Evolutionary conservation across 495 filamentous ascomycete species (phyloP), one percentile per base, ranked within the genome.

Genomic region (Talaromyces nanjingensis): DNA sequence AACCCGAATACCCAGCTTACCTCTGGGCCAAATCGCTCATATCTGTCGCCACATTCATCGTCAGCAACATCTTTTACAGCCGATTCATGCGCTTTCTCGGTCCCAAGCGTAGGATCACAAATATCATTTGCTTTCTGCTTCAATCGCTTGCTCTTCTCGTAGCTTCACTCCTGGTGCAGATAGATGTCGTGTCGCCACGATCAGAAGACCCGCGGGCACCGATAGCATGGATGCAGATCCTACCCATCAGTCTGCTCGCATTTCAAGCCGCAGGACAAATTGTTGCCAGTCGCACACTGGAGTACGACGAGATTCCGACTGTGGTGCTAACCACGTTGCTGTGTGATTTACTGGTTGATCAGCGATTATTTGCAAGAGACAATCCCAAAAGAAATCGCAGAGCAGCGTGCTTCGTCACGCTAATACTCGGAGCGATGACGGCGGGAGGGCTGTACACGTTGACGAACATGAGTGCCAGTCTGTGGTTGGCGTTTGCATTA

Each of bases 241-340:
- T 77, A 0, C 74, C 76, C 4, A 79, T 91, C 20, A 83, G 80
- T 0, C 75, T 91, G 18, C 71, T 91, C 18, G 82, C 85, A 3
- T 89, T 91, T 70, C 87, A 91, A 69, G 84, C 84, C 12, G 87
- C 84, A 1, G 87, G 87, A 0, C 88, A 90, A 71, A 89, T 91
- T 64, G 78, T 81, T 2, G 81, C 83, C 7, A 83, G 79, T 3
- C 76, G 89, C 2, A 66, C 85, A 7, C 69, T 91, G 37, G 86
- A 82, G 4, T 80, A 86, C 45, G 80, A 83, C 63, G 89, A 91
- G 72, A 82, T 91, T 24, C 89, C 89, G 0, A 89, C 87, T 0
- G 87, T 86, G 12, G 89, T 91, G 3, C 72, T 90, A 60, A 91
- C 89, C 0, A 85, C 80, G 29, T 73, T 89, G 47, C 79, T 90